Conservation (phyloP, 768 basidiomycete genomes). For the Coprinellus micaceus region DNA sequence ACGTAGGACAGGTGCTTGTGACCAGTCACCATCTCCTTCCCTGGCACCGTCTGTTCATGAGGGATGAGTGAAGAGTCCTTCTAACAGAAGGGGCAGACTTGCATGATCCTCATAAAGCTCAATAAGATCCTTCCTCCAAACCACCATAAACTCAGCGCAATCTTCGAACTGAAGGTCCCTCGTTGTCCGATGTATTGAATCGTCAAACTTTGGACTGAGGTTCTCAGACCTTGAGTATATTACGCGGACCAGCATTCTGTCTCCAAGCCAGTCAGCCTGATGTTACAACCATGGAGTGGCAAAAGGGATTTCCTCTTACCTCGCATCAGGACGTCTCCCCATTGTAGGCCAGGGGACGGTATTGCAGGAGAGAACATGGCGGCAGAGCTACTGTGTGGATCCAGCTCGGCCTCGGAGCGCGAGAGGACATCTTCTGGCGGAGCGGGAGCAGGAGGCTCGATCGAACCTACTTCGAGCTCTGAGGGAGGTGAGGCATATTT, state of each 20-base stretch:
- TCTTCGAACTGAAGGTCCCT: slow-evolving; percentile 58
- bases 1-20: slow-evolving; percentile 78
- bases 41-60: slow-evolving; percentile 59
- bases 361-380: slow-evolving; percentile 32
- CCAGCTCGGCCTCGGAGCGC: slow-evolving; percentile 51
- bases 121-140: slow-evolving; percentile 72
- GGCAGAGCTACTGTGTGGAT: slow-evolving; percentile 65
- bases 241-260: slow-evolving; percentile 85
- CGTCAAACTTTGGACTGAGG: slow-evolving; percentile 56
- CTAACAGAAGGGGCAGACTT: slow-evolving; percentile 23
- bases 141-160: slow-evolving; percentile 82
- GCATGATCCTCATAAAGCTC: slow-evolving; percentile 89
- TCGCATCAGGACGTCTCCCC: slow-evolving; percentile 65
- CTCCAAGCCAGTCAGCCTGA: slow-evolving; percentile 40
- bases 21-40: slow-evolving; percentile 62
- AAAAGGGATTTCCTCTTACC: slow-evolving; percentile 44
- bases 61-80: too few species aligned
- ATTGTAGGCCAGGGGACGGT: slow-evolving; percentile 24
- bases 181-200: slow-evolving; percentile 60
- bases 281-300: slow-evolving; percentile 1
- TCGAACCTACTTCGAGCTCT: neutral
- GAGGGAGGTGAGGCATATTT: slow-evolving; percentile 33
- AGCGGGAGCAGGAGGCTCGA: slow-evolving; percentile 29
- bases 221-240: slow-evolving; percentile 57
- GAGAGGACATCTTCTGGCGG: slow-evolving; percentile 66